Evolutionary conservation across 306 rosid genomes (phyloP).

Genomic region (Comarum palustre): DNA sequence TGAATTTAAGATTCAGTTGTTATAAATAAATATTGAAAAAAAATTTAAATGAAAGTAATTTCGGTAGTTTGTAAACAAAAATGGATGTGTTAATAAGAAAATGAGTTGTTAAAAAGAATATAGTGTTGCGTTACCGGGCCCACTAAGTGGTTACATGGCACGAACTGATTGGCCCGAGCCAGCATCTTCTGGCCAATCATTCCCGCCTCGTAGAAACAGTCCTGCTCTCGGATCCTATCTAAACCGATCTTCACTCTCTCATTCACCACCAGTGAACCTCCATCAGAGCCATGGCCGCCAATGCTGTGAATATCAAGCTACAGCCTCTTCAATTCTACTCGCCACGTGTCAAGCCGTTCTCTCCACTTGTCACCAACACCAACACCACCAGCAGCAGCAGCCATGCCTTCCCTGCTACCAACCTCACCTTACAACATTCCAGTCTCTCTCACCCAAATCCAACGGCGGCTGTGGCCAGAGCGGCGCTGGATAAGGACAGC

Average conservation of each 20-base stretch:
- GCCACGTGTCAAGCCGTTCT: constrained; percentile 6
- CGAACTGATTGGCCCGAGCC: background rate
- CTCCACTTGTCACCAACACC: constrained; percentile 24
- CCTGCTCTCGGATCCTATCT: background rate
- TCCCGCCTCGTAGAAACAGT: constrained; percentile 16
- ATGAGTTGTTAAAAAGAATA: too few species aligned
- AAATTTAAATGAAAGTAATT: too few species aligned
- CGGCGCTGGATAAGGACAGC: constrained; percentile 39
- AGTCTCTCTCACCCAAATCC: background rate
- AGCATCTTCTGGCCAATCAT: constrained; percentile 2
- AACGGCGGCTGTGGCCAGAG: constrained; percentile 27
- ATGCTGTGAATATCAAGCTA: constrained; percentile 23
- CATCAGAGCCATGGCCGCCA: constrained; percentile 41
- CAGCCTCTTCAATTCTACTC: constrained; percentile 9
- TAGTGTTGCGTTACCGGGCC: constrained; percentile 11
- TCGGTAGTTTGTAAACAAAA: too few species aligned
- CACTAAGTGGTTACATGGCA: background rate
- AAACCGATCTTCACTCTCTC: background rate
- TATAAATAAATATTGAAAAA: too few species aligned
- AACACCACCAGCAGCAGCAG: too few species aligned
- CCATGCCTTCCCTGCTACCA: background rate
- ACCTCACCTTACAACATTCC: constrained; percentile 23
- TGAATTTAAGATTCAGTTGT: too few species aligned
- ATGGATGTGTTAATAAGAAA: too few species aligned
- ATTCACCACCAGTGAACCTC: background rate